Evolutionary conservation across 179 eudicot species (phyloP).

Genomic region (Corrigiola litoralis): DNA sequence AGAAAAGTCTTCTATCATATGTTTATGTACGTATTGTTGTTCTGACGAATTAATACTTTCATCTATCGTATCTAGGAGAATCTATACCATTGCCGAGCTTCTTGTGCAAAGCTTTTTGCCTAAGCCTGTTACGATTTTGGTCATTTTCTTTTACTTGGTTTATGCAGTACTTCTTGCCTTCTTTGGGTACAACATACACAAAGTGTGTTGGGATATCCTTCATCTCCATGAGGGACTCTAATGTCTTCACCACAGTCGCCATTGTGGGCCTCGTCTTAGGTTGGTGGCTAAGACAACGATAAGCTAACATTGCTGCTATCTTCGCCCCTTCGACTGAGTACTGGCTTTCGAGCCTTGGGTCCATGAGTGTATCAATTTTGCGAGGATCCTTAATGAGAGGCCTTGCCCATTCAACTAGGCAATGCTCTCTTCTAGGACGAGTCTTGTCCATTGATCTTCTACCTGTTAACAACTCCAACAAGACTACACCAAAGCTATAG

Average conservation of each 20-base stretch:
- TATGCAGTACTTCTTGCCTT: not conserved
- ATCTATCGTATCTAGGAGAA: conserved; percentile 16
- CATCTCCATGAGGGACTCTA: conserved; percentile 48
- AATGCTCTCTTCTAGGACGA: conserved; percentile 59
- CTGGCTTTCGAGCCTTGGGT: conserved; percentile 77
- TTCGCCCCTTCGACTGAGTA: conserved; percentile 64
- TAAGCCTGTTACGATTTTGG: conserved; percentile 18
- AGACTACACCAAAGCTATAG: conserved; percentile 80
- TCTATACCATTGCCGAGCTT: conserved; percentile 17
- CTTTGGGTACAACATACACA: conserved; percentile 53
- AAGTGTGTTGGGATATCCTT: conserved; percentile 50
- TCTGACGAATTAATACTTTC: not conserved
- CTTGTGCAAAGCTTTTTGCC: conserved; percentile 28
- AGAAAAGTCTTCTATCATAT: not conserved
- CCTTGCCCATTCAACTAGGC: conserved; percentile 69
- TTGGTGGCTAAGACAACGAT: conserved; percentile 70
- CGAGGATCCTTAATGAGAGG: conserved; percentile 58
- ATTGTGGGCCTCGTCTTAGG: conserved; percentile 68
- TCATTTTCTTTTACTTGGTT: conserved; percentile 9
- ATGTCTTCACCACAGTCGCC: conserved; percentile 54
- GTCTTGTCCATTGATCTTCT: conserved; percentile 55
- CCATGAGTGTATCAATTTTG: conserved; percentile 59
- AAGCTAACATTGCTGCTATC: conserved; percentile 62
- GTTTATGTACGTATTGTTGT: conserved; percentile 1
- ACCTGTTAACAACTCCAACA: conserved; percentile 72